phyloP scores from a whole-genome alignment of 1,284 basidiomycete species.

The Mycena citricolor region DNA sequence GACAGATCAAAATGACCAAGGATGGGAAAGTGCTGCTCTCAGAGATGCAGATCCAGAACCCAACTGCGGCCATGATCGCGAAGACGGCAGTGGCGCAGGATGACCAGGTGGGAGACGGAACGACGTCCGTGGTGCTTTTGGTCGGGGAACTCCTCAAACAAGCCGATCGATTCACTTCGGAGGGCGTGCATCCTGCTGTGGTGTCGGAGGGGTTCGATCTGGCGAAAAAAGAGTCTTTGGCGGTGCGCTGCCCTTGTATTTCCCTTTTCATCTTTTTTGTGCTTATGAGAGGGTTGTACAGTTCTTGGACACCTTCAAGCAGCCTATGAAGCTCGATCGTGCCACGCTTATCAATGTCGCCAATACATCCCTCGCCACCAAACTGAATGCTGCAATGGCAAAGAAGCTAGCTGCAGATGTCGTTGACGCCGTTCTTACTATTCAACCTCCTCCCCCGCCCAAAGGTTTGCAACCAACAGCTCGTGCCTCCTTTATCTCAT shows the following conservation, averaged over 20 bases:
- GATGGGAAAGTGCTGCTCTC: constrained; percentile 98
- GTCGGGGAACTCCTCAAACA: constrained; percentile 98
- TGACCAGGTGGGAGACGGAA: constrained; percentile 98
- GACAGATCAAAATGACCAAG: constrained; percentile 99
- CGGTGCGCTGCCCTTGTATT: constrained; percentile 49
- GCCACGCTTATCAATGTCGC: constrained; percentile 92
- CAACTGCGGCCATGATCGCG: constrained; percentile 99
- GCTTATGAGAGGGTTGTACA: constrained; percentile 35
- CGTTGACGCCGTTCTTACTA: constrained; percentile 93
- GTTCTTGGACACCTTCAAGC: constrained; percentile 94
- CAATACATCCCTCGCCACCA: constrained; percentile 93
- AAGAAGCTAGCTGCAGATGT: constrained; percentile 89
- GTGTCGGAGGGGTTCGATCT: constrained; percentile 96
- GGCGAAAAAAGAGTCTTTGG: constrained; percentile 92
- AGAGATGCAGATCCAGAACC: constrained; percentile 99
- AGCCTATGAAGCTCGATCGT: constrained; percentile 76
- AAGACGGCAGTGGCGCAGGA: constrained; percentile 98
- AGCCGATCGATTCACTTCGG: constrained; percentile 96
- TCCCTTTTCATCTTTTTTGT: constrained; percentile 14
- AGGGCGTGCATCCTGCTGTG: constrained; percentile 97
- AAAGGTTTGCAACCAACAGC: constrained; percentile 52
- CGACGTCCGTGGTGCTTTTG: constrained; percentile 94
- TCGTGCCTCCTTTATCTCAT: constrained; percentile 21
- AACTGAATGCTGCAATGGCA: constrained; percentile 83
- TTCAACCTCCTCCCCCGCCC: constrained; percentile 70